These are phyloP conservation scores for Diaporthe ampelina DNA, from an alignment of 2,329 filamentous ascomycete genomes.

Conservation along the genomic window DNA sequence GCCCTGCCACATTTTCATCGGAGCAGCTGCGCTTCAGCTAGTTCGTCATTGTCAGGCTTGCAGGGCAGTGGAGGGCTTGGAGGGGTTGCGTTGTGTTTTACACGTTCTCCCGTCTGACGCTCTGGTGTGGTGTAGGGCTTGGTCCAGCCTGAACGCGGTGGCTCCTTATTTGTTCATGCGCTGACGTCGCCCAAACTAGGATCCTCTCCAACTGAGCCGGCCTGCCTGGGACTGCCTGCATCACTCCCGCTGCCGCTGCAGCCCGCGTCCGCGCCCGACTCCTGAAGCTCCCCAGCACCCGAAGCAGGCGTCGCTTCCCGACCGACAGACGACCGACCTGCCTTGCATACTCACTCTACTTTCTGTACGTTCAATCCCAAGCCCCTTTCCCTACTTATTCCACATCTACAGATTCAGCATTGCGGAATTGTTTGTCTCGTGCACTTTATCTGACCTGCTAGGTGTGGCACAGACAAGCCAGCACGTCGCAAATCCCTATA, in stretches of 20 bases:
- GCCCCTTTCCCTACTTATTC: neutral
- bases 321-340: conserved; percentile 11
- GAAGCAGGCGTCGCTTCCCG: conserved; percentile 29
- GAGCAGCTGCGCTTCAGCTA: conserved; percentile 4
- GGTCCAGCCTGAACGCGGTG: conserved; percentile 34
- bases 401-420: conserved; percentile 27
- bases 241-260: conserved; percentile 22
- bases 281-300: conserved; percentile 36
- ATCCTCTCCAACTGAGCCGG: conserved; percentile 53
- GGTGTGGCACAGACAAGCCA: conserved; percentile 5
- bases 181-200: conserved; percentile 64
- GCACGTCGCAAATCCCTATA: conserved; percentile 6
- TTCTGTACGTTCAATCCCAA: conserved; percentile 17
- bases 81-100: conserved; percentile 4
- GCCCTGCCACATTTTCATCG: conserved; percentile 28
- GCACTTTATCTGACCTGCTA: neutral
- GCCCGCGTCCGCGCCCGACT: conserved; percentile 27
- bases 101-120: conserved; percentile 23
- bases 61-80: no score
- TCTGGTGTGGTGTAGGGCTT: conserved; percentile 14
- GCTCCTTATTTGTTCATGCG: conserved; percentile 54
- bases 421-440: conserved; percentile 7
- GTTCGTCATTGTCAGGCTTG: conserved; percentile 6
- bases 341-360: neutral
- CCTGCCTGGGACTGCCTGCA: conserved; percentile 46